Evolutionary conservation across 2,329 filamentous ascomycete species (phyloP), one percentile per base, ranked within the genome.

Genomic region (Scedosporium minutisporum): DNA sequence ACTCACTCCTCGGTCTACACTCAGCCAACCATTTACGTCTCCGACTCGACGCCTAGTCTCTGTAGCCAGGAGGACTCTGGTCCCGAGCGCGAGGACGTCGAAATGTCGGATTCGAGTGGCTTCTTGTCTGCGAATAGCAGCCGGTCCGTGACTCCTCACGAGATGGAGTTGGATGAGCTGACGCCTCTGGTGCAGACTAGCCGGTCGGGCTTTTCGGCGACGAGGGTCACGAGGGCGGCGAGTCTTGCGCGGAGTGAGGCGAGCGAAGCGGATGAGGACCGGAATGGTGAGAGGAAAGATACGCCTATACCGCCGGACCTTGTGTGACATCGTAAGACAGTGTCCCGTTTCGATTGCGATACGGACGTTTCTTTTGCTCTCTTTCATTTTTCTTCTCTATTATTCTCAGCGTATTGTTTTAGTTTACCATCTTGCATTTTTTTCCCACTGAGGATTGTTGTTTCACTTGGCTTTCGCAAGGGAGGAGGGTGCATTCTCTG

Each of bases 91-190:
- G 67, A 71, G 38, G 80, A 83, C 38, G 70, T 80, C 5, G 78
- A 82, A 57, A 81, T 81, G 77, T 81, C 78, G n/a, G 80, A 82
- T 63, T 69, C 71, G 5, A 74, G 72, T 63, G 80, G 76, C 65
- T 70, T 73, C 62, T 62, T 70, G 21, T 75, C 76, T 5, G 71
- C 72, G 4, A 75, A 75, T 70, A 71, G 27, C 66, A 62, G 60
- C 53, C 33, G 53, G 21, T 68, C 55, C 71, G 68, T 16, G 25
- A 63, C 61, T 42, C 61, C 55, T n/a, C 48, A 27, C 18, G 61
- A 51, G 27, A 63, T 63, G 61, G 61, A 63, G 7, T 4, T 63
- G 9, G 61, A 63, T n/a, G 61, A 60, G 6, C n/a, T 51, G 27
- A 62, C 60, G 33, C 60, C 60, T 1, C 29, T 62, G 7, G 51